Evolutionary conservation across 192 early-diverging fungal genomes (phyloP), one percentile per base, ranked within the genome.

Genomic region (Hyaloraphidium curvatum): DNA sequence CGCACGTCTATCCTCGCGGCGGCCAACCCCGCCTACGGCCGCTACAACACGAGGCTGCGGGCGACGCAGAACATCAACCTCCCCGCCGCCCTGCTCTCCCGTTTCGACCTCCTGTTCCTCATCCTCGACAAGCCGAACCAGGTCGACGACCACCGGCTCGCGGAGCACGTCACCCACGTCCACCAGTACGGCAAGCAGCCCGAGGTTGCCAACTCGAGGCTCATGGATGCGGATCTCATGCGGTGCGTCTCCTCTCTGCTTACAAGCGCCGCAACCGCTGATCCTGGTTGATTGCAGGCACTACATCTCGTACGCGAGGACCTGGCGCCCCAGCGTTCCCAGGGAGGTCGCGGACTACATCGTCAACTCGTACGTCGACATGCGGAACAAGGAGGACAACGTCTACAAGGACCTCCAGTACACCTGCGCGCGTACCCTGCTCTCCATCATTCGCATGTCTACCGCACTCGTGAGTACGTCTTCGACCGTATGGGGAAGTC

Each of bases 21-120:
- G 2, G 94, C 94, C 53, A 98, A 98, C 64, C 94, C 94, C 30
- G 75, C 83, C n/a, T 91, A 82, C 58, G 89, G 90, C 29, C 84
- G 91, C 39, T 94, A 98, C 71, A 91, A 94, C 68, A 51, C 58
- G 13, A 51, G 40, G 28, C 71, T 86, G 56, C 84, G 81, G 26
- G 83, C 91, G 22, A 80, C 83, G 28, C 83, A 94, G 55, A 98
- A 98, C 66, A 95, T 98, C 71, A 95, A 95, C 57, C 73, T 98
- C 41, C 91, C 91, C 1, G 87, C 90, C 3, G 89, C 94, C 28
- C 70, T 98, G 40, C 69, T 98, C 22, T 86, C 82, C 21, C 83
- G 94, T 60, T 98, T 87, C 60, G 89, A 93, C 64, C 77, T 93
- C 40, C 62, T 93, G 57, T 93, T 90, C 62, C 70, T 93, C 58